Base-by-base conservation (phyloP, 805 yeast genomes). In the Lipomyces yamanashiensis region DNA sequence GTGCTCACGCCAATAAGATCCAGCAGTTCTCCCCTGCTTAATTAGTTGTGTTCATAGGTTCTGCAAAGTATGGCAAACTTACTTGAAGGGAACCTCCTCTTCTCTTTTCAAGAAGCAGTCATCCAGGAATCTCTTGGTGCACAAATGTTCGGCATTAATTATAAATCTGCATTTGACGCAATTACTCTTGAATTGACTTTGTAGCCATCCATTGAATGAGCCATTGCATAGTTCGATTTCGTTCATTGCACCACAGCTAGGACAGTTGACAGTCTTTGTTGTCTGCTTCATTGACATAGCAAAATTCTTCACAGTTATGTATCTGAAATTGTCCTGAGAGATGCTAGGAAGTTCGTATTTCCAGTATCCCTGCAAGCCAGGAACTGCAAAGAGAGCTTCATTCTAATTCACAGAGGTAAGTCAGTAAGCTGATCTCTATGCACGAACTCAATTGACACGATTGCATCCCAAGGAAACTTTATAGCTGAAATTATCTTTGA, bases 391-490 rank as follows among this genome's bases (percentile, higher is more conserved):
- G 6, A 43, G 4, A 1, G 47, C 47, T 2, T 6, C 4, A 17
- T 43, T n/a, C 47, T 43, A 19, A n/a, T 2, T 2, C 2, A 21
- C 21, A 43, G 10, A 2, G 1, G 21, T 4, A 6, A 2, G 17
- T 2, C 6, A 10, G 3, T 3, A 6, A 2, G 6, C 21, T 43
- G n/a, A n/a, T n/a, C n/a, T n/a, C n/a, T n/a, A n/a, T n/a, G n/a
- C n/a, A n/a, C n/a, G n/a, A n/a, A n/a, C n/a, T n/a, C n/a, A n/a
- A n/a, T n/a, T n/a, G n/a, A 41, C 39, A 54, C 58, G 13, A 54
- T 59, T 0, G 58, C 58, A 7, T 53, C 34, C 64, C 64, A 61
- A 3, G 64, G 64, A 28, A 61, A 28, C 9, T n/a, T n/a, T n/a
- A n/a, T n/a, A n/a, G n/a, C 34, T 13, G 47, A 47, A 7, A n/a